Percentiles rank a stretch among this genome's conserved stretches.
phyloP scores from a whole-genome alignment of 192 early-diverging fungal genomes.

The Entomortierella lignicola region DNA sequence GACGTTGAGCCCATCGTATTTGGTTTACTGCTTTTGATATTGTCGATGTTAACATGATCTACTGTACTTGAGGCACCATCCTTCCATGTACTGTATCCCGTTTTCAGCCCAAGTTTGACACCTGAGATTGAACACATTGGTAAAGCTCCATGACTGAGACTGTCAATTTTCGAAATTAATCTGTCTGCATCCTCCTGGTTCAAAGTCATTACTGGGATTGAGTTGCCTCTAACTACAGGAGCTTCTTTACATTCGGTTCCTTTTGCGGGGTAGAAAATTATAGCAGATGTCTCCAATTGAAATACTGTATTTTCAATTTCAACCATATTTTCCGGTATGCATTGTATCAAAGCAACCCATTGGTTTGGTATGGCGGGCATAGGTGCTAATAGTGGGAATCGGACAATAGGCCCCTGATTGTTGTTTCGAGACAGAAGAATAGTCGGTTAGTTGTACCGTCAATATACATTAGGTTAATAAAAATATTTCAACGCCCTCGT shows the following conservation, averaged over 20 bases:
- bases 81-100: no score
- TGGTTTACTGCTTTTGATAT: no score
- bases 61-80: no score
- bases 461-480: background rate
- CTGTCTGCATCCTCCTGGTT: background rate
- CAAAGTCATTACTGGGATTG: background rate
- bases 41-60: background rate
- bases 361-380: constrained; percentile 17
- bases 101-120: no score
- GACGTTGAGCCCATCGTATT: background rate
- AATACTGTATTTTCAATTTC: constrained; percentile 2
- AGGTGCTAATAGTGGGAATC: constrained; percentile 14
- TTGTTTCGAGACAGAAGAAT: background rate
- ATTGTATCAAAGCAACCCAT: constrained; percentile 23
- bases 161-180: constrained; percentile 5
- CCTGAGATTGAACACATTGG: constrained; percentile 6
- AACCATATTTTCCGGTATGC: background rate
- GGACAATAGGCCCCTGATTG: constrained; percentile 16
- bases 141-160: background rate
- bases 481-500: background rate
- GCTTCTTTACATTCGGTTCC: background rate
- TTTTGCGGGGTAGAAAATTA: constrained; percentile 13
- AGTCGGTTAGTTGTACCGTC: background rate
- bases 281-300: constrained; percentile 7
- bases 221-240: background rate